Evolutionary conservation across 495 filamentous ascomycete species (phyloP), one percentile per base, ranked within the genome.

Genomic region (Sordaria brevicollis): DNA sequence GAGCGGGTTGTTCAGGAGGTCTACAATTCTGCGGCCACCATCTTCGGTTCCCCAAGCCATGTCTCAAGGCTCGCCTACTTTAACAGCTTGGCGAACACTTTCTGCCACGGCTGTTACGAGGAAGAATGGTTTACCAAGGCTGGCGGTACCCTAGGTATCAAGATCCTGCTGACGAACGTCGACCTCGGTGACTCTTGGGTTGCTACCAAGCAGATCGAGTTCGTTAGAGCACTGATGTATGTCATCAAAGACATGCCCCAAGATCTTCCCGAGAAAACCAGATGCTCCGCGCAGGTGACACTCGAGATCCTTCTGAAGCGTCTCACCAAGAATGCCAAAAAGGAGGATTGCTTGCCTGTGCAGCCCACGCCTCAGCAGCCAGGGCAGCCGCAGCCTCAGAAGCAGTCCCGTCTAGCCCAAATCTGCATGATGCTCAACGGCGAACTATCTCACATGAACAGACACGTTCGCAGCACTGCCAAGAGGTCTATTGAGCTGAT

Each of bases 111-210:
- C 71, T 99, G 96, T 76, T 91, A 97, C 70, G 92, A 93, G 73
- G 94, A 97, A 76, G 94, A 98, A 72, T 99, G 96, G 96, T 98
- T 94, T 75, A 92, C 93, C 15, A 99, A 99, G 75, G 89, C 92
- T 21, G 94, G 94, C 69, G 96, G 96, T 17, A 92, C 91, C 39
- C 79, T 94, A 25, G 96, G 96, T 62, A 97, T 99, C 69, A 89
- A 93, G 72, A 85, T 93, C 49, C 82, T 97, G 66, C 87, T 91
- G 4, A 92, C 89, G 15, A 88, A 93, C 74, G 78, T 97, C 65
- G 89, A 93, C 67, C 83, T 98, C 49, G 92, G 93, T 8, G 91
- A 96, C 72, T 74, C 82, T 21, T 99, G 94, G 93, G 82, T 98
- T 29, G 84, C 88, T 65, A 86, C 89, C 6, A 89, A 90, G 72